Percentiles rank a stretch among this genome's conserved stretches.
phyloP scores from a whole-genome alignment of 1,139 yeast genomes.

The Taiozyma sp. region DNA sequence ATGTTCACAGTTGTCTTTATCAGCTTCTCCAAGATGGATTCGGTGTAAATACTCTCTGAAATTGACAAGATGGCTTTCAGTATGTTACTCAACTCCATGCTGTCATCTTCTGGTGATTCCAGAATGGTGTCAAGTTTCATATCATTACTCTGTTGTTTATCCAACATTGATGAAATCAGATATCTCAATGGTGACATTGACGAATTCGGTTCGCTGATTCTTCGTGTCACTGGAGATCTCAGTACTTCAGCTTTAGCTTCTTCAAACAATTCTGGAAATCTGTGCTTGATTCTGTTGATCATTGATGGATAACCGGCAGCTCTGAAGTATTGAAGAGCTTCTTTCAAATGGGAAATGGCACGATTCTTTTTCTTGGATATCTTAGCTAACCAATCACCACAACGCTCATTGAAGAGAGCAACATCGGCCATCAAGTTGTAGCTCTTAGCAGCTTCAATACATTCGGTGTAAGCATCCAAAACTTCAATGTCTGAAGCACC shows the following conservation, averaged over 20 bases:
- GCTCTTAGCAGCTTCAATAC: constrained; percentile 35
- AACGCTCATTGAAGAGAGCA: constrained; percentile 39
- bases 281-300: constrained; percentile 6
- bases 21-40: constrained; percentile 36
- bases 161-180: constrained; percentile 14
- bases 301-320: constrained; percentile 1
- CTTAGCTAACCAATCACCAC: constrained; percentile 42
- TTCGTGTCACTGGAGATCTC: constrained; percentile 1
- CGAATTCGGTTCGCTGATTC: constrained; percentile 3
- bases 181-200: constrained; percentile 11
- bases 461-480: constrained; percentile 44
- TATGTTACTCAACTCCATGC: constrained; percentile 19
- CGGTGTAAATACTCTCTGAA: constrained; percentile 41
- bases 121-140: constrained; percentile 7
- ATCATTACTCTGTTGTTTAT: constrained; percentile 7
- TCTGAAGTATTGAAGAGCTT: constrained; percentile 9
- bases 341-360: constrained; percentile 11
- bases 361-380: constrained; percentile 24
- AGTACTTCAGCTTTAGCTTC: constrained; percentile 7
- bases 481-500: constrained; percentile 31
- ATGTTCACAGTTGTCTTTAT: constrained; percentile 39
- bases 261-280: constrained; percentile 13
- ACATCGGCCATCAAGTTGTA: constrained; percentile 35
- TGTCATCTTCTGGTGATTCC: constrained; percentile 7
- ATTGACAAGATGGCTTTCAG: constrained; percentile 44